phyloP scores from a whole-genome alignment of 106 monocot species.

The Dendrobium chrysotoxum region DNA sequence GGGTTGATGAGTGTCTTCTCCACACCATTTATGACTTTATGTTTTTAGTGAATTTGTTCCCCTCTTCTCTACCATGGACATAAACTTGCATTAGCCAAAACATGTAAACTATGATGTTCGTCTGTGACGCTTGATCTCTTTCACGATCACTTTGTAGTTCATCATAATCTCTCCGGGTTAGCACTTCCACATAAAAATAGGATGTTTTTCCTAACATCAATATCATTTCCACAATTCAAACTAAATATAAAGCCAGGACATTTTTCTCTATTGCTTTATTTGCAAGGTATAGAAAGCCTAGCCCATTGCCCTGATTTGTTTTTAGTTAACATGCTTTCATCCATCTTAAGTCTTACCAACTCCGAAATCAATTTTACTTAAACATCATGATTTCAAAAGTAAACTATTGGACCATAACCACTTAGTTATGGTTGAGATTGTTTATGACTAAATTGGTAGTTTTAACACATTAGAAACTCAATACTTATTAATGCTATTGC shows the following conservation, averaged over 20 bases:
- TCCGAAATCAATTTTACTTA: not conserved
- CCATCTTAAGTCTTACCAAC: not conserved
- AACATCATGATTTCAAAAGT: not conserved
- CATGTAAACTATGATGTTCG: not conserved
- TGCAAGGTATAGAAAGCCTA: not conserved
- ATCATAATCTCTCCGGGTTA: not conserved
- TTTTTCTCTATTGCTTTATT: not conserved
- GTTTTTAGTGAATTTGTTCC: not conserved
- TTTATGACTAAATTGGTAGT: not conserved
- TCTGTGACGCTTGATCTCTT: not conserved
- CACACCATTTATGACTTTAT: not conserved
- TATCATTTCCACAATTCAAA: not conserved
- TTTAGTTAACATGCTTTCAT: not conserved
- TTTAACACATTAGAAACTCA: not conserved
- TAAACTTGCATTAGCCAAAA: not conserved
- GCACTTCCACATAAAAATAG: not conserved
- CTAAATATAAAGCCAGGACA: not conserved
- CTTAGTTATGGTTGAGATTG: not conserved
- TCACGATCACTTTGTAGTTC: not conserved
- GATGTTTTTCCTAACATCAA: not conserved
- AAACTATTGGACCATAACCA: not conserved
- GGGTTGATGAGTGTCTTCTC: not conserved
- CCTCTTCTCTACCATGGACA: not conserved
- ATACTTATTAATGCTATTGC: not conserved
- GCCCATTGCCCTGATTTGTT: not conserved